A percentile compares a stretch with the other conserved stretches of the same genome.
These are phyloP conservation scores for Coemansia sp. DNA, from an alignment of 192 early-diverging fungal species.

Conservation along the genomic window DNA sequence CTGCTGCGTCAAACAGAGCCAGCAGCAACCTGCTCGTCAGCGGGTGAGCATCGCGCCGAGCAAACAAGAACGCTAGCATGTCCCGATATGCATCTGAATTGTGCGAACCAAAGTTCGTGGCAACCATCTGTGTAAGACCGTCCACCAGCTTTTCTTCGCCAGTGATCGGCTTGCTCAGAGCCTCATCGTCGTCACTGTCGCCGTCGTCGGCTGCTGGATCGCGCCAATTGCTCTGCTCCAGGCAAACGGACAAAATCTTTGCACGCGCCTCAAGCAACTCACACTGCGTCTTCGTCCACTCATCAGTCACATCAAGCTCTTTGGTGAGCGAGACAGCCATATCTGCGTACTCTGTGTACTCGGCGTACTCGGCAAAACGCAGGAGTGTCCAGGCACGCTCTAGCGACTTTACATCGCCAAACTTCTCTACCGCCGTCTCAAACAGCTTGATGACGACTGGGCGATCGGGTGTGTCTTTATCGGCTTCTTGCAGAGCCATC, in stretches of 20 bases:
- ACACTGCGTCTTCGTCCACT: background rate
- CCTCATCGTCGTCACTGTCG: slow-evolving; percentile 15
- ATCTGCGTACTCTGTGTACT: slow-evolving; percentile 20
- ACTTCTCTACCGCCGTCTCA: slow-evolving; percentile 62
- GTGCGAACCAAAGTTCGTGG: background rate
- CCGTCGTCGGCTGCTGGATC: slow-evolving; percentile 13
- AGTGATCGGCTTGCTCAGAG: background rate
- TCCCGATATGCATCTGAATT: background rate
- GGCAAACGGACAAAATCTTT: slow-evolving; percentile 24
- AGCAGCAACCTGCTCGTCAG: slow-evolving; percentile 25
- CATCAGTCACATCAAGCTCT: background rate
- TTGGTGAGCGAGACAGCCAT: slow-evolving; percentile 14
- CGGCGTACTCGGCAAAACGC: slow-evolving; percentile 33
- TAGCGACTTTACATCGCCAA: slow-evolving; percentile 22
- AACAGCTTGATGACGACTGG: slow-evolving; percentile 62
- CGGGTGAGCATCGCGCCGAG: slow-evolving; percentile 13
- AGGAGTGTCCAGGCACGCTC: slow-evolving; percentile 28
- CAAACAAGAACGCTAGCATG: slow-evolving; percentile 21
- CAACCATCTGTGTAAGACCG: slow-evolving; percentile 20
- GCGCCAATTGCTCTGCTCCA: slow-evolving; percentile 35
- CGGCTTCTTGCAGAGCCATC: slow-evolving; percentile 52
- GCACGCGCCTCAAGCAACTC: slow-evolving; percentile 26
- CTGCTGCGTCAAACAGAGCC: slow-evolving; percentile 9
- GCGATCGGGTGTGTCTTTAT: slow-evolving; percentile 14
- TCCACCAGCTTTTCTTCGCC: slow-evolving; percentile 20